Conservation (phyloP, 1,284 basidiomycete genomes). For the Microbotryum silenes-acaulis region DNA sequence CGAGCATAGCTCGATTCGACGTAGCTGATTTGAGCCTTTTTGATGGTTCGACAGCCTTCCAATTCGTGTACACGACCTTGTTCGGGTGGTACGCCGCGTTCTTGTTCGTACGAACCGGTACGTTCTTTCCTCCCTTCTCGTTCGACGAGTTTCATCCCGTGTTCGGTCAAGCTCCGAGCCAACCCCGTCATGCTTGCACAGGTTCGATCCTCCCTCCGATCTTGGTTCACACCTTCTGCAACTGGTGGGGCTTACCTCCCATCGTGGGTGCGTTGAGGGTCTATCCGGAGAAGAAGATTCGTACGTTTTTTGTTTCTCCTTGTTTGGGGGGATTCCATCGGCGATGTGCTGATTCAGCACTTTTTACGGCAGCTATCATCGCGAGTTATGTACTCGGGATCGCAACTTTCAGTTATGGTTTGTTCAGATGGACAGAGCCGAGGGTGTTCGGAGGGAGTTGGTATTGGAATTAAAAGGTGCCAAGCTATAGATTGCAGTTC, state of each 20-base stretch:
- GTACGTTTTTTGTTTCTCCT: constrained; percentile 38
- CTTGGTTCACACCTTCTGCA: constrained; percentile 80
- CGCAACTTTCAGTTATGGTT: constrained; percentile 43
- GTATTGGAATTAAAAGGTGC: constrained; percentile 17
- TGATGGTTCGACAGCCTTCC: constrained; percentile 55
- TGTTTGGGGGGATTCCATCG: constrained; percentile 37
- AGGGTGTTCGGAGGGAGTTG: constrained; percentile 24
- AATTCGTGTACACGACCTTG: constrained; percentile 77
- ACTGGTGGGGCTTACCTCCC: constrained; percentile 81
- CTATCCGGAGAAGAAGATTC: constrained; percentile 41
- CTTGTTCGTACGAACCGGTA: constrained; percentile 72
- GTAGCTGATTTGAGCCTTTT: constrained; percentile 2
- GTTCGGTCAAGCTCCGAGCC: background rate
- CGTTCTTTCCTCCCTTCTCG: constrained; percentile 38
- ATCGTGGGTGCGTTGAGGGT: constrained; percentile 43
- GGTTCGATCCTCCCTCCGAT: constrained; percentile 50
- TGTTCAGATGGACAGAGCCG: constrained; percentile 32
- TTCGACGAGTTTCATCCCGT: too few species aligned
- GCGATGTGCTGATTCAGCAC: background rate
- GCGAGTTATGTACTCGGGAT: constrained; percentile 50
- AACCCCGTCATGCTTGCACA: constrained; percentile 6
- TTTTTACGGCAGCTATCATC: constrained; percentile 44
- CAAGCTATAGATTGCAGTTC: background rate
- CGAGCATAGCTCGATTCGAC: constrained; percentile 1
- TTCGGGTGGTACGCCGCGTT: constrained; percentile 87